Conservation (phyloP, 192 early-diverging fungal species). For the Backusella parvicylindrica region DNA sequence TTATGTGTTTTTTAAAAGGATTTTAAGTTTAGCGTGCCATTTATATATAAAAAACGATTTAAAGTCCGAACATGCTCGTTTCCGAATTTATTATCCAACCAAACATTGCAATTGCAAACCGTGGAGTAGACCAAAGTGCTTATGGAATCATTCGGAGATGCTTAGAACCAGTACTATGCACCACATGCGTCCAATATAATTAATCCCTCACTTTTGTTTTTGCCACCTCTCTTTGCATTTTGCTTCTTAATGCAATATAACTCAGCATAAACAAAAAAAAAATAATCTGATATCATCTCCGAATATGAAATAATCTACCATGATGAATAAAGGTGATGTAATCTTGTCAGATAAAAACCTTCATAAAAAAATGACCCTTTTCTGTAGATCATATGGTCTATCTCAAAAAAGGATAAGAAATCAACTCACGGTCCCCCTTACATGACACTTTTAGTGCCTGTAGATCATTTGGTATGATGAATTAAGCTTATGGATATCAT, state of each 20-base stretch:
- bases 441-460: no score
- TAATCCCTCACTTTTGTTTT: not conserved
- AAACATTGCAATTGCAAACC: not conserved
- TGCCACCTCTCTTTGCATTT: no score
- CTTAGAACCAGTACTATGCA: not conserved
- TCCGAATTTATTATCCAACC: not conserved
- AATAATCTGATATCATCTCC: not conserved
- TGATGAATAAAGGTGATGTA: not conserved
- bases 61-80: not conserved
- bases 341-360: not conserved
- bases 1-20: no score
- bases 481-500: not conserved
- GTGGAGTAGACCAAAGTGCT: not conserved
- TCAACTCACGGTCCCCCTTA: no score
- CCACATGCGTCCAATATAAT: not conserved
- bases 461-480: not conserved
- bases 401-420: no score
- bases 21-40: not conserved
- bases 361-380: no score
- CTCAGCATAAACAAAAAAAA: not conserved
- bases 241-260: not conserved
- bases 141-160: not conserved
- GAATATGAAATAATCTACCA: not conserved
- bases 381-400: no score
- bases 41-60: not conserved